These are phyloP conservation scores for Cladosporium phlei DNA, from an alignment of 2,329 filamentous ascomycete genomes.

Conservation along the genomic window DNA sequence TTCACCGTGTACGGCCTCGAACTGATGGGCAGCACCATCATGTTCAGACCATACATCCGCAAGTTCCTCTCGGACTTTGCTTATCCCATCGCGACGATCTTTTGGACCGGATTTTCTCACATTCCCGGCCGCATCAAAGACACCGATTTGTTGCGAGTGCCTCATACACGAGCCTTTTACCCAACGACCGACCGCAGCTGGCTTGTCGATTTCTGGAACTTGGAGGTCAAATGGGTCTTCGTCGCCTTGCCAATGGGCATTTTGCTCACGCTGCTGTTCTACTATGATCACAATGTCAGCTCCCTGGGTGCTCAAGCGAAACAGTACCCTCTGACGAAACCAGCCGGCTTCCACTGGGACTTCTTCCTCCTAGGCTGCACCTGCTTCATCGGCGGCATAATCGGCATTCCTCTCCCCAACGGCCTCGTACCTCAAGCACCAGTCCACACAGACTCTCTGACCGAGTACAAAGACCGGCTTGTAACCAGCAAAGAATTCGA, in stretches of 20 bases:
- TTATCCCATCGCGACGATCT: slow-evolving; percentile 49
- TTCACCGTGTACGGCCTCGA: slow-evolving; percentile 48
- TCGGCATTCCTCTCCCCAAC: slow-evolving; percentile 55
- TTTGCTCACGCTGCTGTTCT: slow-evolving; percentile 51
- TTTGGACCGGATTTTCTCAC: slow-evolving; percentile 52
- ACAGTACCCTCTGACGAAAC: slow-evolving; percentile 53
- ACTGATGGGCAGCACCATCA: slow-evolving; percentile 42
- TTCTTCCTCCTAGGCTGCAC: slow-evolving; percentile 55
- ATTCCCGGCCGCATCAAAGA: slow-evolving; percentile 45
- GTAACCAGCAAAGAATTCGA: slow-evolving; percentile 42
- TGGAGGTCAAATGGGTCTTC: slow-evolving; percentile 50
- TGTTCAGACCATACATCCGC: slow-evolving; percentile 43
- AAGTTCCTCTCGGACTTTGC: slow-evolving; percentile 50
- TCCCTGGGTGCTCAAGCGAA: slow-evolving; percentile 54
- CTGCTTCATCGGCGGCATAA: slow-evolving; percentile 51
- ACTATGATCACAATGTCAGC: slow-evolving; percentile 54
- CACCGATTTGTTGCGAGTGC: slow-evolving; percentile 40
- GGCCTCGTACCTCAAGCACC: slow-evolving; percentile 57
- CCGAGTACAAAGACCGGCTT: slow-evolving; percentile 37
- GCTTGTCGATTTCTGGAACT: slow-evolving; percentile 51
- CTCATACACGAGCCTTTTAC: slow-evolving; percentile 43
- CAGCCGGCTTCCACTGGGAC: slow-evolving; percentile 59
- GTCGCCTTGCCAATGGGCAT: slow-evolving; percentile 51
- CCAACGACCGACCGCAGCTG: slow-evolving; percentile 44
- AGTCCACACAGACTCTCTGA: slow-evolving; percentile 53